These are phyloP conservation scores for Blastomyces parvus DNA, from an alignment of 2,329 filamentous ascomycete species.

Conservation along the genomic window DNA sequence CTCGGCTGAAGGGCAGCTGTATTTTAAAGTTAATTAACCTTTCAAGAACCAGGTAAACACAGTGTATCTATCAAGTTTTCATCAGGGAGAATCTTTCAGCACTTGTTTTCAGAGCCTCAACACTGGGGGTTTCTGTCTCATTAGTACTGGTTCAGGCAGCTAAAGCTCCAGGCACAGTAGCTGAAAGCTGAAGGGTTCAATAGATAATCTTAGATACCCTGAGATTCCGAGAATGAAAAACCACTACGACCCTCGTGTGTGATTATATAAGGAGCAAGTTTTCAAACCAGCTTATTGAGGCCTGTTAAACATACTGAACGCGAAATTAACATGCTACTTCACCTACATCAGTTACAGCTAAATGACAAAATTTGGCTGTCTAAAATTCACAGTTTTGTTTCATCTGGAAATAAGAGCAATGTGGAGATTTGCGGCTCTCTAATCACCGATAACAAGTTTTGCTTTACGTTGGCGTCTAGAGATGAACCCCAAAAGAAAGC, in stretches of 20 bases:
- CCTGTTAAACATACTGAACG: constrained; percentile 3
- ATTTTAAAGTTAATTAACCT: too few relatives aligned
- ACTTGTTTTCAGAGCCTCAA: too few relatives aligned
- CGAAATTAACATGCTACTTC: constrained; percentile 8
- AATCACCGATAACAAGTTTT: constrained; percentile 9
- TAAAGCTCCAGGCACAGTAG: too few relatives aligned
- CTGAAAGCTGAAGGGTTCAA: too few relatives aligned
- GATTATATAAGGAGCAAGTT: constrained; percentile 4
- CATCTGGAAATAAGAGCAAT: constrained; percentile 4
- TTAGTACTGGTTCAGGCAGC: too few relatives aligned
- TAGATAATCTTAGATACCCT: constrained; percentile 9
- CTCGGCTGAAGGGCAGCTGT: too few relatives aligned
- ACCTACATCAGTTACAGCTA: constrained; percentile 7
- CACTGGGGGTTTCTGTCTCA: too few relatives aligned
- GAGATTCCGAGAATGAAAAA: constrained; percentile 8
- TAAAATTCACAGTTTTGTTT: constrained; percentile 10
- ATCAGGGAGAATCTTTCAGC: too few relatives aligned
- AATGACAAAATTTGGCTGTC: constrained; percentile 7
- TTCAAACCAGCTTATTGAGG: constrained; percentile 10
- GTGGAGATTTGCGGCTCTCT: constrained; percentile 10
- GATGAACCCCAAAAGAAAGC: neutral
- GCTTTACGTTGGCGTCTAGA: constrained; percentile 2
- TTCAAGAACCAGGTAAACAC: too few relatives aligned
- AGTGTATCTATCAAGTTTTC: too few relatives aligned
- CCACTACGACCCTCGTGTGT: constrained; percentile 8